Conservation (phyloP, 768 basidiomycete genomes). For the Tylopilus sp. region DNA sequence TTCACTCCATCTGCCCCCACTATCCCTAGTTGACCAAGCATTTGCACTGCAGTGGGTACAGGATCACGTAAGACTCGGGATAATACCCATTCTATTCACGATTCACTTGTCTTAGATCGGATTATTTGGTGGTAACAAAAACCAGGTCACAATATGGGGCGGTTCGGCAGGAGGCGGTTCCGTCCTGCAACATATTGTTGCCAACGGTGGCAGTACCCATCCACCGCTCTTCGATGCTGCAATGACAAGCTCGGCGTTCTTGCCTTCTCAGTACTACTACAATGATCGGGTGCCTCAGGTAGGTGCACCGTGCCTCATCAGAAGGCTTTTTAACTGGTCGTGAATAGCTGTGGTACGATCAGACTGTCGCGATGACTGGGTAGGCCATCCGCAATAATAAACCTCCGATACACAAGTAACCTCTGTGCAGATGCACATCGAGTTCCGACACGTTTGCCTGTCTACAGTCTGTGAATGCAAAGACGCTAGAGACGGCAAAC, state of each 20-base stretch:
- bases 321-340: not conserved
- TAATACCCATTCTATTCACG: not conserved
- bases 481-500: conserved; percentile 34
- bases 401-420: not conserved
- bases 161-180: conserved; percentile 9
- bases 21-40: conserved; percentile 30
- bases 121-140: conserved; percentile 31
- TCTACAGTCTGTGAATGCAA: conserved; percentile 26
- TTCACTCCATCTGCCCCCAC: not conserved
- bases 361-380: not conserved
- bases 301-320: not conserved
- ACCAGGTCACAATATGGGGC: conserved; percentile 10
- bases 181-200: conserved; percentile 8
- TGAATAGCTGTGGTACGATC: not conserved
- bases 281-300: conserved; percentile 3
- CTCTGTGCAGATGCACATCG: not conserved
- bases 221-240: conserved; percentile 5
- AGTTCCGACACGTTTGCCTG: conserved; percentile 2
- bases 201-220: conserved; percentile 4
- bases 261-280: conserved; percentile 7
- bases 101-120: conserved; percentile 22
- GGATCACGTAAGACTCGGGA: conserved; percentile 21
- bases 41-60: conserved; percentile 36
- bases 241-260: conserved; percentile 6
- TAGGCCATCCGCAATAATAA: not conserved